phyloP scores from a whole-genome alignment of 257 asterid species.

The Jacaranda mimosifolia region DNA sequence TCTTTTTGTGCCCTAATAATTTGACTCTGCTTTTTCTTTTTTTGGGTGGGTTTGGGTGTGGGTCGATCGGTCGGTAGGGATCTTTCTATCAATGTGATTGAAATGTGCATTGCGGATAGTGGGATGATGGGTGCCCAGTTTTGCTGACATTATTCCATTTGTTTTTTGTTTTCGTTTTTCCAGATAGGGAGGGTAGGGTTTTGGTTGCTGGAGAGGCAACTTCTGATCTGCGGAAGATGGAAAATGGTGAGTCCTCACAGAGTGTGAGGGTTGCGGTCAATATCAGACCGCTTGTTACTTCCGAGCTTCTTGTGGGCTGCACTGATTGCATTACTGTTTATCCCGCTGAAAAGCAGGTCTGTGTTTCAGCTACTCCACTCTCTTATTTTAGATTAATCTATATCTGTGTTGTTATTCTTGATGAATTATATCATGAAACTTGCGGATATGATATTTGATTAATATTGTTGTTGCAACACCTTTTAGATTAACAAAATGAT shows the following conservation, averaged over 20 bases:
- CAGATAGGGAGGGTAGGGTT: constrained; percentile 37
- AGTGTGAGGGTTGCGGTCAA: constrained; percentile 91
- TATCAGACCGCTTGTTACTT: constrained; percentile 83
- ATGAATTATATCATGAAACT: neutral
- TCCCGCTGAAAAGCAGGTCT: constrained; percentile 86
- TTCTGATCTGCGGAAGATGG: constrained; percentile 54
- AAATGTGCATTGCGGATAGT: constrained; percentile 16
- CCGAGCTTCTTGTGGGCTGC: constrained; percentile 91
- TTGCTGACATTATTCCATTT: neutral
- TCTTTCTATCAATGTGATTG: neutral
- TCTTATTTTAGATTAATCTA: neutral
- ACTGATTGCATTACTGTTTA: constrained; percentile 84
- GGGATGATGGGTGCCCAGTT: constrained; percentile 6
- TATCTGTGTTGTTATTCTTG: neutral
- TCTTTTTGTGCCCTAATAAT: neutral
- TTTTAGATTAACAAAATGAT: neutral
- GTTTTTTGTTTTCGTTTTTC: neutral
- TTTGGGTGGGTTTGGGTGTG: neutral
- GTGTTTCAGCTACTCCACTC: neutral
- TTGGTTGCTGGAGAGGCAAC: constrained; percentile 18
- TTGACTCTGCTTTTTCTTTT: neutral
- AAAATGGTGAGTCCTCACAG: constrained; percentile 66
- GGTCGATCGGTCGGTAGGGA: neutral
- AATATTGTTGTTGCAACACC: neutral
- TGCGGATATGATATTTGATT: neutral